These are phyloP conservation scores for Gossypium sturtianum DNA, from an alignment of 345 rosid genomes.

Conservation along the genomic window DNA sequence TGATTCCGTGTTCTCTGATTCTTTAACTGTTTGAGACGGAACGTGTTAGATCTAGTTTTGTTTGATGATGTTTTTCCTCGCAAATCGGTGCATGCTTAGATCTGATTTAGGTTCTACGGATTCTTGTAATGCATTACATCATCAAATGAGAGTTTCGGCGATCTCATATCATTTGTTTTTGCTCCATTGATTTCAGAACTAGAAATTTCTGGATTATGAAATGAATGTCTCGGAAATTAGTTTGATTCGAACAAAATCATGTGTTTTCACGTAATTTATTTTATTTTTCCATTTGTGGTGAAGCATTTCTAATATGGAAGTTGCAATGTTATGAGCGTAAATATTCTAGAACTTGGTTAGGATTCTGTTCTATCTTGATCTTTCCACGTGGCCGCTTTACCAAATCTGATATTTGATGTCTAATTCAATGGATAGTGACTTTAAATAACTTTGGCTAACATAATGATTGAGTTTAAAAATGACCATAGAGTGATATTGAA, in stretches of 20 bases:
- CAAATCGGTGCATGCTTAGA: slow-evolving; percentile 4
- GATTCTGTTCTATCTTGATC: neutral
- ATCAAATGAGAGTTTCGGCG: neutral
- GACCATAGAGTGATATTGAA: neutral
- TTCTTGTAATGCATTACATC: neutral
- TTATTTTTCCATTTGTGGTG: neutral
- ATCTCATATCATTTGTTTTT: neutral
- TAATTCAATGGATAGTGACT: neutral
- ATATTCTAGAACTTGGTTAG: neutral
- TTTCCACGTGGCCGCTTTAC: neutral
- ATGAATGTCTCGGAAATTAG: neutral
- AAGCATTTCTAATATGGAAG: neutral
- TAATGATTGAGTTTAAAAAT: slow-evolving; percentile 5
- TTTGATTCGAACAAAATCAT: neutral
- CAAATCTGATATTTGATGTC: neutral
- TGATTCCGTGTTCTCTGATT: no score
- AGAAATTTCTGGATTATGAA: neutral
- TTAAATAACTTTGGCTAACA: neutral
- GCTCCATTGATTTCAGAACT: neutral
- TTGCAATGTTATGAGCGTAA: neutral
- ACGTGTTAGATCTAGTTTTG: neutral
- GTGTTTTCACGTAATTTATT: neutral
- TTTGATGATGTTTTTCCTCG: neutral
- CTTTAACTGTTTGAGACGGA: neutral
- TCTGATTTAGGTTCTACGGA: slow-evolving; percentile 3